These are phyloP conservation scores for Saturnispora gosingensis DNA, from an alignment of 805 yeast genomes.

Conservation along the genomic window DNA sequence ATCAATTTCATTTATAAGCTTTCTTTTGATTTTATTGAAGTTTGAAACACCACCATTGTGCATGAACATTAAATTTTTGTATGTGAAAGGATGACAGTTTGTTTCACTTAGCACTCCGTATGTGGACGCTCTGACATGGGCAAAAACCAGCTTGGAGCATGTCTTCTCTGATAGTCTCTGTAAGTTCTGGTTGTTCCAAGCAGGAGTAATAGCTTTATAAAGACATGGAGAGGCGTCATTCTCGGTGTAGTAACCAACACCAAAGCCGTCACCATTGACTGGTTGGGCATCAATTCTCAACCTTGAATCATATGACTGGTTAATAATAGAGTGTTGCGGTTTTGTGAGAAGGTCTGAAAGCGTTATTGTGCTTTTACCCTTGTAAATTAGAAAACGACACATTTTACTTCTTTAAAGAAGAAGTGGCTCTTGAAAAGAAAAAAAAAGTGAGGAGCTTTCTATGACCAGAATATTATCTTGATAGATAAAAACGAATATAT, in stretches of 20 bases:
- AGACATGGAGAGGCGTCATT: slow-evolving; percentile 59
- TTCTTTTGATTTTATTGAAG: slow-evolving; percentile 65
- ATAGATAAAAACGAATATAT: neutral
- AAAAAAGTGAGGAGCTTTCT: neutral
- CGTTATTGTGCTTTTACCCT: slow-evolving; percentile 82
- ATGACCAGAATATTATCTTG: neutral
- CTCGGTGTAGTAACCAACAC: slow-evolving; percentile 79
- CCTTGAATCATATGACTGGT: slow-evolving; percentile 89
- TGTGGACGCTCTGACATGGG: slow-evolving; percentile 93
- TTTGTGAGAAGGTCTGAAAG: slow-evolving; percentile 80
- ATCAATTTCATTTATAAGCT: slow-evolving; percentile 57
- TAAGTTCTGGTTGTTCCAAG: slow-evolving; percentile 92
- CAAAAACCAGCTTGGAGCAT: slow-evolving; percentile 74
- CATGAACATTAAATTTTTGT: slow-evolving; percentile 87
- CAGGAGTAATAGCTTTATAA: slow-evolving; percentile 93
- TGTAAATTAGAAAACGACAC: slow-evolving; percentile 91
- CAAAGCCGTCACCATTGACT: slow-evolving; percentile 97
- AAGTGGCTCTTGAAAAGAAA: neutral
- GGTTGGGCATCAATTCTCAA: slow-evolving; percentile 84
- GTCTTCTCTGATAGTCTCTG: slow-evolving; percentile 85
- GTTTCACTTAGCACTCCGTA: slow-evolving; percentile 92
- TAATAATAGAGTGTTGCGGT: slow-evolving; percentile 95
- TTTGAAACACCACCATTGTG: slow-evolving; percentile 88
- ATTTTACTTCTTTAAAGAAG: slow-evolving; percentile 28
- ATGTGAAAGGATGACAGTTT: slow-evolving; percentile 93